phyloP scores from a whole-genome alignment of 2,329 filamentous ascomycete genomes.

The Hymenoscyphus albidus region DNA sequence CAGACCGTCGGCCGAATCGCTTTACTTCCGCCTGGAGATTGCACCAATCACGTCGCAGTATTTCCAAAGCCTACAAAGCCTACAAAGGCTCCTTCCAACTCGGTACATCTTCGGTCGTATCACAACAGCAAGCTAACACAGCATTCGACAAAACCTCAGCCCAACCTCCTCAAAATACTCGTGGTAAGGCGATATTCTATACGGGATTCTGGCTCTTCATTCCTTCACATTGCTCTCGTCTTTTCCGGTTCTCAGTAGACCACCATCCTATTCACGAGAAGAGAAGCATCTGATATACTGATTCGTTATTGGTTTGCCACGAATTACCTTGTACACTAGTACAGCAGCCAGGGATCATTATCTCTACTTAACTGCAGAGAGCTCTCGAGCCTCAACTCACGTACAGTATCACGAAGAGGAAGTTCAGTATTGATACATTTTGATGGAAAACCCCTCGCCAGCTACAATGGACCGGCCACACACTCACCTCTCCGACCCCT shows the following conservation, averaged over 20 bases:
- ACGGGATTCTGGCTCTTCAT: neutral
- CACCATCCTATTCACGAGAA: neutral
- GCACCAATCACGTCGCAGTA: neutral
- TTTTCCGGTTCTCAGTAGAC: neutral
- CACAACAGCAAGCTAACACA: too few relatives aligned
- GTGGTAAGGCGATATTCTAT: neutral
- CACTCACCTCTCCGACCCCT: constrained; percentile 9
- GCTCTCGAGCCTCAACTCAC: neutral
- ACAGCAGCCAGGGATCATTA: neutral
- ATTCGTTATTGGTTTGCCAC: neutral
- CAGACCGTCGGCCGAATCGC: neutral
- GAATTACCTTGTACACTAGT: neutral
- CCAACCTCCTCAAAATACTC: neutral
- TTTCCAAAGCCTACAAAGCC: neutral
- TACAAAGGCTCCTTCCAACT: neutral
- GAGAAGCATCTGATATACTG: neutral
- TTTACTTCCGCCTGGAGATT: neutral
- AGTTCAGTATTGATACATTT: neutral
- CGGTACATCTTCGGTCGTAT: neutral
- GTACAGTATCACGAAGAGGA: neutral
- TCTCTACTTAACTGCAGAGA: neutral
- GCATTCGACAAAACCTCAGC: neutral
- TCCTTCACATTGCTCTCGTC: neutral
- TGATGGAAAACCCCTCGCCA: neutral
- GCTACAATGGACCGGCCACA: neutral